These are phyloP conservation scores for Scheffersomyces lignosus DNA, from an alignment of 805 yeast genomes.

Conservation along the genomic window DNA sequence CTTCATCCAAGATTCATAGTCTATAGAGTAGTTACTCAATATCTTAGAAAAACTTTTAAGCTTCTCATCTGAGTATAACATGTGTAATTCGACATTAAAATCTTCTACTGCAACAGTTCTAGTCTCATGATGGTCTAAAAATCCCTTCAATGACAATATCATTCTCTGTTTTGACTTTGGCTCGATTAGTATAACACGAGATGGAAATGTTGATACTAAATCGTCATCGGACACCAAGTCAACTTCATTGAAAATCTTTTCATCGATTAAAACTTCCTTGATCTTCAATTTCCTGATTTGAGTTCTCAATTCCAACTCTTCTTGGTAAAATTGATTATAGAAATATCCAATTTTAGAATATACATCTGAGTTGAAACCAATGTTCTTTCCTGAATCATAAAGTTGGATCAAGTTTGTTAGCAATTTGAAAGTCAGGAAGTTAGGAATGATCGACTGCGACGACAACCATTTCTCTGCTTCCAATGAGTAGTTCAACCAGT, in stretches of 20 bases:
- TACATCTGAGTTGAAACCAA: constrained; percentile 35
- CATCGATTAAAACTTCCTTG: constrained; percentile 35
- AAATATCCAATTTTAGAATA: constrained; percentile 32
- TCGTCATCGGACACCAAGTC: constrained; percentile 57
- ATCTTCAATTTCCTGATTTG: constrained; percentile 29
- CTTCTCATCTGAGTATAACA: constrained; percentile 53
- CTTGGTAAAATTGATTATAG: constrained; percentile 30
- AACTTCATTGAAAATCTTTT: constrained; percentile 22
- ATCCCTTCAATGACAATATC: constrained; percentile 30
- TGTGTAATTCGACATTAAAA: constrained; percentile 42
- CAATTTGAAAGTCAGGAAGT: constrained; percentile 51
- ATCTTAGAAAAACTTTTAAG: constrained; percentile 37
- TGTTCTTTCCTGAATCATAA: constrained; percentile 31
- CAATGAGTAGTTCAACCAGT: constrained; percentile 53
- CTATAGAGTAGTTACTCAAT: constrained; percentile 42
- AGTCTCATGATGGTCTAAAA: constrained; percentile 23
- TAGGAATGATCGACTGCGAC: constrained; percentile 49
- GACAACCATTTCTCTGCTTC: constrained; percentile 54
- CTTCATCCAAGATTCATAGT: constrained; percentile 52
- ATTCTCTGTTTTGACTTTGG: constrained; percentile 27
- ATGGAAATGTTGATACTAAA: constrained; percentile 51
- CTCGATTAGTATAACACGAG: constrained; percentile 46
- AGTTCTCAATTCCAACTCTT: constrained; percentile 47
- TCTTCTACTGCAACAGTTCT: constrained; percentile 4
- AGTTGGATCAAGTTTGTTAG: constrained; percentile 47